Evolutionary conservation across 2,329 filamentous ascomycete species (phyloP), one percentile per base, ranked within the genome.

Genomic region (Pezicula neosporulosa): DNA sequence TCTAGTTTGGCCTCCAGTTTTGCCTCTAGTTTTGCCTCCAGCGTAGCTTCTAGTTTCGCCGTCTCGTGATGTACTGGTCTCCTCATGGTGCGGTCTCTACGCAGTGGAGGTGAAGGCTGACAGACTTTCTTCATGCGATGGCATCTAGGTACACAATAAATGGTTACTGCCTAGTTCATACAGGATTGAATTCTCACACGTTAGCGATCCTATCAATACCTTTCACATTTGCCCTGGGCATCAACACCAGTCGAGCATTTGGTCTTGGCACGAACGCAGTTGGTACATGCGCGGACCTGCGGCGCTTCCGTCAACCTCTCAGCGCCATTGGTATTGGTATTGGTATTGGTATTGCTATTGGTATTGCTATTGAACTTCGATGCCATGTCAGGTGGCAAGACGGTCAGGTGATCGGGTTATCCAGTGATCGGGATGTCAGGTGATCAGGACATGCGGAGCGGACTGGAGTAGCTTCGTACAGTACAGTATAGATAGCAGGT

Each of bases 91-190:
- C 51, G 47, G 7, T 33, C 24, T 37, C 27, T 46, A 4, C 46
- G 51, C 15, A 47, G 16, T 9, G 51, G 47, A 42, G 47, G 47
- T 13, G 51, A 53, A 41, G 47, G 47, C 35, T 50, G 51, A 41
- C 51, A 53, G 18, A n/a, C 18, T 37, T 53, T 53, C 6, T 43
- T 35, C 46, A 53, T 53, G 15, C 47, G 51, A 47, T 45, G 19
- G 16, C 51, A 53, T 47, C 51, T 53, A n/a, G n/a, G n/a, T n/a
- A 47, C 27, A 9, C 37, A 24, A 43, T 13, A 19, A 10, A 43
- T 13, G 3, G 21, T 43, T 43, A 43, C 16, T 24, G 3, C 41
- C 6, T 16, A 21, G 9, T 7, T 16, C 21, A 19, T 24, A 3
- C 16, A 37, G 16, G 16, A n/a, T 10, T 24, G 16, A 9, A 45